Conservation (phyloP, 192 early-diverging fungal genomes). For the Phlyctochytrium arcticum region DNA sequence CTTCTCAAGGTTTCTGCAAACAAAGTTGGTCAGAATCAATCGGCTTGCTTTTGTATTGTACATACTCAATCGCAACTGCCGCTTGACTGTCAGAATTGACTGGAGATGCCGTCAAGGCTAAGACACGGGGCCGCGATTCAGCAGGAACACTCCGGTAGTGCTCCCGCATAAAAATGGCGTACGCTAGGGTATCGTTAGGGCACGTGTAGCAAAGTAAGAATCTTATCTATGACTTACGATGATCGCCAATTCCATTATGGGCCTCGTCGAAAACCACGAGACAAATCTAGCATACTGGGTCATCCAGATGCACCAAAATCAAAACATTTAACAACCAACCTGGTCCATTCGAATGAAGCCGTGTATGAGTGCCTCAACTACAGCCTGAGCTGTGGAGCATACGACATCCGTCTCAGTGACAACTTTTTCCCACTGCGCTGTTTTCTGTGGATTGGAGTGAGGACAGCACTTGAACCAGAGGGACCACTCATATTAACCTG, state of each 20-base stretch:
- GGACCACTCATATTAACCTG: too few species aligned
- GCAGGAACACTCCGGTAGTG: constrained; percentile 62
- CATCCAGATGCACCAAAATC: background rate
- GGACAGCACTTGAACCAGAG: too few species aligned
- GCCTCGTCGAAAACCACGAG: constrained; percentile 94
- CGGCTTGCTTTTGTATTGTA: background rate
- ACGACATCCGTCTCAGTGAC: constrained; percentile 64
- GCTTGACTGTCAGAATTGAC: constrained; percentile 36
- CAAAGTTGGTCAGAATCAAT: background rate
- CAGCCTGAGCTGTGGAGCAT: constrained; percentile 84
- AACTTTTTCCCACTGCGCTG: constrained; percentile 1
- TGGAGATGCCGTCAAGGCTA: constrained; percentile 96
- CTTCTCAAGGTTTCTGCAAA: constrained; percentile 32
- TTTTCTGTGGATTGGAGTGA: too few species aligned
- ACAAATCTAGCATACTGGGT: constrained; percentile 48
- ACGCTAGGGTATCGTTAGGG: constrained; percentile 33
- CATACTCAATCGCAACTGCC: constrained; percentile 22
- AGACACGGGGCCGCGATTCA: constrained; percentile 65
- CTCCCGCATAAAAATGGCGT: constrained; percentile 75
- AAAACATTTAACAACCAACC: constrained; percentile 31
- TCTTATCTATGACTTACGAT: constrained; percentile 25
- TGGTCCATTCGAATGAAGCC: constrained; percentile 61
- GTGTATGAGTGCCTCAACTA: constrained; percentile 71
- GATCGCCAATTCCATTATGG: constrained; percentile 77
- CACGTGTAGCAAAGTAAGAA: background rate